A percentile compares a stretch with the other conserved stretches of the same genome.
phyloP scores from a whole-genome alignment of 495 filamentous ascomycete genomes.

The Penicillium daleae region DNA sequence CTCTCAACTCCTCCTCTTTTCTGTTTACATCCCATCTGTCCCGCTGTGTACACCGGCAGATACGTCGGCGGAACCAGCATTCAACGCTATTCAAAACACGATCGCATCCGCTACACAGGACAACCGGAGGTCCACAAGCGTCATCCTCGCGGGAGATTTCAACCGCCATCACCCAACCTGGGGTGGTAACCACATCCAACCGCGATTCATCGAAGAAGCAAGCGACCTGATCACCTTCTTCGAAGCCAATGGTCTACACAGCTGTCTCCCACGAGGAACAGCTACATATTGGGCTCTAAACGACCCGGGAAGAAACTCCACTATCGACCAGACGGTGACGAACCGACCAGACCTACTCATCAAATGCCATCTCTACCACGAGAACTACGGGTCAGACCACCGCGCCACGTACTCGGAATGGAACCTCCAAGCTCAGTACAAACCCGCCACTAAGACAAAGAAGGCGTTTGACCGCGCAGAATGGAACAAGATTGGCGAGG shows the following conservation, averaged over 20 bases:
- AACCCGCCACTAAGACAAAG: slow-evolving; percentile 12
- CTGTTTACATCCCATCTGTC: not conserved
- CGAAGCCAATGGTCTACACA: slow-evolving; percentile 17
- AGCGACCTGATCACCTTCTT: slow-evolving; percentile 29
- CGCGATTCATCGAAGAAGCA: slow-evolving; percentile 24
- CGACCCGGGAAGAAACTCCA: slow-evolving; percentile 24
- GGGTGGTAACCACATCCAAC: slow-evolving; percentile 22
- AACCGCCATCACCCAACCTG: slow-evolving; percentile 31
- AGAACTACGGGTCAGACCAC: slow-evolving; percentile 27
- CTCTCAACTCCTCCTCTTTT: not conserved
- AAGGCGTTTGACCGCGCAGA: slow-evolving; percentile 31
- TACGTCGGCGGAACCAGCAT: not conserved
- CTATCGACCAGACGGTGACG: slow-evolving; percentile 27
- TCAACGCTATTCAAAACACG: not conserved
- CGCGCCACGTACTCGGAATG: slow-evolving; percentile 30
- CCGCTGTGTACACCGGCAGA: not conserved
- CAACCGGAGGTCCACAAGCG: not conserved
- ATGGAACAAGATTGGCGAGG: slow-evolving; percentile 27
- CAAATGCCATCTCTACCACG: slow-evolving; percentile 29
- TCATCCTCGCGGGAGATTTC: slow-evolving; percentile 30
- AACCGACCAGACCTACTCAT: slow-evolving; percentile 18
- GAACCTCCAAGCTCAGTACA: slow-evolving; percentile 19
- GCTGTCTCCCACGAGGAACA: slow-evolving; percentile 22
- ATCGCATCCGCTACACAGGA: not conserved
- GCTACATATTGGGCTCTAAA: slow-evolving; percentile 26